Conservation (phyloP, 257 asterid genomes). For the Ajuga chamaepitys region DNA sequence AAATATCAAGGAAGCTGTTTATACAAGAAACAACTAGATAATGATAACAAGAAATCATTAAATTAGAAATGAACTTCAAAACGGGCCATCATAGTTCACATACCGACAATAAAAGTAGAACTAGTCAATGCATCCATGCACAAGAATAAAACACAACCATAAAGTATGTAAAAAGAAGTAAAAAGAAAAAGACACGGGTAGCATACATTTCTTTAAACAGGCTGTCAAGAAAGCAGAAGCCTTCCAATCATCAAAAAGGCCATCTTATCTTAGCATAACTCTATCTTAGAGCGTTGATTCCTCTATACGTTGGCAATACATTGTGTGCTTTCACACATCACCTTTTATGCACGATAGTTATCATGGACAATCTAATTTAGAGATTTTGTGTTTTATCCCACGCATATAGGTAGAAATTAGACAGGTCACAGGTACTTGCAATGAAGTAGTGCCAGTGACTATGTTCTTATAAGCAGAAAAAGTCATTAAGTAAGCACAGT, state of each 20-base stretch:
- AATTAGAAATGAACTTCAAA: not conserved
- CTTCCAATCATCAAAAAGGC: not conserved
- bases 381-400: not conserved
- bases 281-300: not conserved
- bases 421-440: not conserved
- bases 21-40: not conserved
- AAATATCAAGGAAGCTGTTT: not conserved
- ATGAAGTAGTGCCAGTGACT: not conserved
- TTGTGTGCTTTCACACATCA: not conserved
- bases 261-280: too few relatives aligned
- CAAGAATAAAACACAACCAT: not conserved
- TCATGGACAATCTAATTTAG: not conserved
- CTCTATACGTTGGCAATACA: not conserved
- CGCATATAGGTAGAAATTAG: not conserved
- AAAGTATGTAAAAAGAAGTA: not conserved
- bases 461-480: not conserved
- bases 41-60: not conserved
- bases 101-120: not conserved
- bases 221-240: not conserved
- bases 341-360: not conserved
- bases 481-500: slow-evolving; percentile 5
- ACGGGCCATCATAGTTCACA: not conserved
- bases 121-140: not conserved
- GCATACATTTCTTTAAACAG: not conserved
- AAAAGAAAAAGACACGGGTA: not conserved